Conservation (phyloP, 2,329 filamentous ascomycete species). For the Didymosphaeria variabile region DNA sequence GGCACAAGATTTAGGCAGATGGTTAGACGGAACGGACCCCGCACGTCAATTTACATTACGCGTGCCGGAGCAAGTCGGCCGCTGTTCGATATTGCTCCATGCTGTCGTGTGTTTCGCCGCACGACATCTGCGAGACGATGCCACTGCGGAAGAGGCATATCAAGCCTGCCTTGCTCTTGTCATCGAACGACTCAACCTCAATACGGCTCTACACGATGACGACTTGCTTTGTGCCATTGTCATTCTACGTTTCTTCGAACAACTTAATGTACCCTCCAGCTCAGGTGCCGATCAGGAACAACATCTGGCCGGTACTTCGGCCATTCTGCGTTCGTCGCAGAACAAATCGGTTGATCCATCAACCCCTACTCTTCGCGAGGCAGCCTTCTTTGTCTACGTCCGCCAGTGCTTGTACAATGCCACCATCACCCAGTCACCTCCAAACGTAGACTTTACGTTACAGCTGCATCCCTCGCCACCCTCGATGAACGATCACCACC, state of each 20-base stretch:
- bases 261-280: slow-evolving; percentile 37
- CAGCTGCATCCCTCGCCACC: slow-evolving; percentile 33
- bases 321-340: slow-evolving; percentile 42
- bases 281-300: slow-evolving; percentile 42
- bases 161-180: slow-evolving; percentile 42
- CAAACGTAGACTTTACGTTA: slow-evolving; percentile 40
- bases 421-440: slow-evolving; percentile 43
- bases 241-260: slow-evolving; percentile 44
- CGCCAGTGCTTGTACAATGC: slow-evolving; percentile 45
- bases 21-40: slow-evolving; percentile 44
- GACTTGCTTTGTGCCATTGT: slow-evolving; percentile 43
- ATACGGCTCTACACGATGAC: slow-evolving; percentile 38
- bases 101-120: slow-evolving; percentile 43
- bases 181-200: slow-evolving; percentile 39
- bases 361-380: slow-evolving; percentile 43
- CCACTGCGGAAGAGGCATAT: slow-evolving; percentile 34
- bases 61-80: slow-evolving; percentile 38
- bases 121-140: slow-evolving; percentile 33
- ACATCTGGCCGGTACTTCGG: slow-evolving; percentile 42
- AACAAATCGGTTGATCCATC: slow-evolving; percentile 40
- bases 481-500: slow-evolving; percentile 35
- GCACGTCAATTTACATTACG: slow-evolving; percentile 42
- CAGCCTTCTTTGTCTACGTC: slow-evolving; percentile 46
- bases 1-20: slow-evolving; percentile 33
- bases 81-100: slow-evolving; percentile 39